phyloP scores from a whole-genome alignment of 192 early-diverging fungal species.

The Kappamyces sp. region DNA sequence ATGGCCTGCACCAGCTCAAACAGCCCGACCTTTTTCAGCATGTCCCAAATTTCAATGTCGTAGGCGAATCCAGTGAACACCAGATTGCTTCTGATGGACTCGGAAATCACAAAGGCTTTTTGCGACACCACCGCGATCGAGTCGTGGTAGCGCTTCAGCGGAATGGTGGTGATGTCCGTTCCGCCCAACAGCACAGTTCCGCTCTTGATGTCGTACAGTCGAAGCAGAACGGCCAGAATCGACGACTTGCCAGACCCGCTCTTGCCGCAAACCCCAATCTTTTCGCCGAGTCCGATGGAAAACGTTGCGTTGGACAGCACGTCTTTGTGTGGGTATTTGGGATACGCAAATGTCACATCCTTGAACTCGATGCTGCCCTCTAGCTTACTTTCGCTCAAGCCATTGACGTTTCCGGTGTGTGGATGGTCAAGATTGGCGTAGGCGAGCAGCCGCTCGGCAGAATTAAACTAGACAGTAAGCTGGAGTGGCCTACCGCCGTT shows the following conservation, averaged over 20 bases:
- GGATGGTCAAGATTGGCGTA: conserved; percentile 14
- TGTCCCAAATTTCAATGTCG: conserved; percentile 67
- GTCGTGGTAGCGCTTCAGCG: neutral
- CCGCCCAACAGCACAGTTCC: conserved; percentile 53
- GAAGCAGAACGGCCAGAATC: conserved; percentile 15
- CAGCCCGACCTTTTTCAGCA: conserved; percentile 48
- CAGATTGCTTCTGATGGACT: conserved; percentile 70
- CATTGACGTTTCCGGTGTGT: conserved; percentile 7
- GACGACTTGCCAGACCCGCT: conserved; percentile 24
- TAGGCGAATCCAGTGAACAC: conserved; percentile 55
- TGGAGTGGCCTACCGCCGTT: neutral
- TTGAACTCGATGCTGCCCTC: too few species aligned
- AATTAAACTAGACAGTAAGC: conserved; percentile 18
- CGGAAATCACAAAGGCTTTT: conserved; percentile 60
- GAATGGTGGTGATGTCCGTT: neutral
- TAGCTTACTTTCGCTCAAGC: too few species aligned
- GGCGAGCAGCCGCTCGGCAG: conserved; percentile 12
- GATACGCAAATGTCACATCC: too few species aligned
- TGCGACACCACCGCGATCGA: conserved; percentile 56
- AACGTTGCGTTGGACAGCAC: conserved; percentile 75
- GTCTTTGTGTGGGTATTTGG: too few species aligned
- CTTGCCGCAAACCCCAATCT: conserved; percentile 81
- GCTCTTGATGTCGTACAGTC: conserved; percentile 1
- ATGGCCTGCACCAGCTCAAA: conserved; percentile 17
- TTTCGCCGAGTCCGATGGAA: conserved; percentile 59